These are phyloP conservation scores for Leccinum obscurum DNA, from an alignment of 768 basidiomycete species.

Conservation along the genomic window DNA sequence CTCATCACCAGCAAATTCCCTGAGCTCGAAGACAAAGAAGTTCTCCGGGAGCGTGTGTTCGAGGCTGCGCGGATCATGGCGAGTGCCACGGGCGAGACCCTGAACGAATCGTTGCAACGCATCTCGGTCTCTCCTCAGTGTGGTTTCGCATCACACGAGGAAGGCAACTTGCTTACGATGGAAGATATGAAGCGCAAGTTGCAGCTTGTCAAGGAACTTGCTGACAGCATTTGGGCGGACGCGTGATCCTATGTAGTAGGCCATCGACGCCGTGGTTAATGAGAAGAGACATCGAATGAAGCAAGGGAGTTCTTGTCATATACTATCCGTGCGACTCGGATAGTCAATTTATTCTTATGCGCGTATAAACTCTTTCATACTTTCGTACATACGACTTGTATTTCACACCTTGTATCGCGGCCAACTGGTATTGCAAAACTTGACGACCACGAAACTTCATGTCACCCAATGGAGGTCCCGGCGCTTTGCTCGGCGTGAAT, in stretches of 20 bases:
- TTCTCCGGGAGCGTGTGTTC: neutral
- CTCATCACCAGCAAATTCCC: slow-evolving; percentile 46
- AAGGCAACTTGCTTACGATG: neutral
- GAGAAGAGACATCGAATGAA: neutral
- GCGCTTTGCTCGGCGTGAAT: no score
- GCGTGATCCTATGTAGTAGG: neutral
- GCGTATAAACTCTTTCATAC: neutral
- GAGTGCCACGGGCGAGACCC: neutral
- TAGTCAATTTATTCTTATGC: neutral
- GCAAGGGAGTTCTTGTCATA: neutral
- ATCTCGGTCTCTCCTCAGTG: neutral
- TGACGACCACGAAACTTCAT: no score
- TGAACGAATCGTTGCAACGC: neutral
- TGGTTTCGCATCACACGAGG: neutral
- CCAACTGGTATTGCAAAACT: neutral
- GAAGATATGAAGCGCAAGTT: neutral
- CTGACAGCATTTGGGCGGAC: neutral
- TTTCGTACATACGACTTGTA: neutral
- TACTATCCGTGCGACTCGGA: neutral
- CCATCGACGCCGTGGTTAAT: neutral
- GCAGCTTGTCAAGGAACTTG: neutral
- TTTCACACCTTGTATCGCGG: no score
- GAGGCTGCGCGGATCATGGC: neutral
- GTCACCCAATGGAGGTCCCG: no score
- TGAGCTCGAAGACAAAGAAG: slow-evolving; percentile 41